Evolutionary conservation across 257 asterid species (phyloP).

Genomic region (Fraxinus cuspidata): DNA sequence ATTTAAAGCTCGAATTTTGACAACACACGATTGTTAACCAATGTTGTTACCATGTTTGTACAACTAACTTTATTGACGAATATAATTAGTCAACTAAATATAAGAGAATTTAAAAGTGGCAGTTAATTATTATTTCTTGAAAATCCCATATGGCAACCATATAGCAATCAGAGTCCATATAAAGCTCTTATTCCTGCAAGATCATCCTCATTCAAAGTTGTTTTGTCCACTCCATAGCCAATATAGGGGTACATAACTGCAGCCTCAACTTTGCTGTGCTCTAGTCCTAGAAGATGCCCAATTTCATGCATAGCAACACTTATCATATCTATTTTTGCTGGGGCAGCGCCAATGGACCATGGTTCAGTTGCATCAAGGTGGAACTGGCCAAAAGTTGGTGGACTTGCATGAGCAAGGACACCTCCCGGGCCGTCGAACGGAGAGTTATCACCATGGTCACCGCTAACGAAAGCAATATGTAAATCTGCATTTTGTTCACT

Average conservation of each 20-base stretch:
- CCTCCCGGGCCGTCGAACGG: slow-evolving; percentile 33
- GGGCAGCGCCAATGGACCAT: slow-evolving; percentile 30
- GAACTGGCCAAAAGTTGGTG: slow-evolving; percentile 33
- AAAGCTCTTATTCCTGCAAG: slow-evolving; percentile 8
- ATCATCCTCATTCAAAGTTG: slow-evolving; percentile 14
- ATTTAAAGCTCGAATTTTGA: too few species aligned
- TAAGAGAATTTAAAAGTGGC: not conserved
- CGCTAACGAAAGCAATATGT: slow-evolving; percentile 25
- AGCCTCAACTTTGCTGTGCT: slow-evolving; percentile 2
- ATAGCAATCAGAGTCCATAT: not conserved
- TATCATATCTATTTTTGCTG: slow-evolving; percentile 23
- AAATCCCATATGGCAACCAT: not conserved
- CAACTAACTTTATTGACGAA: too few species aligned
- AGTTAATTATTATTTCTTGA: not conserved
- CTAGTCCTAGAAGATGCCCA: slow-evolving; percentile 32
- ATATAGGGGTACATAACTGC: slow-evolving; percentile 20
- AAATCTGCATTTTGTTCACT: slow-evolving; percentile 14
- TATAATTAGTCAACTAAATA: too few species aligned
- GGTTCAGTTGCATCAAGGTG: slow-evolving; percentile 37
- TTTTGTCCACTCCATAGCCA: not conserved
- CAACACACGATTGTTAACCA: too few species aligned
- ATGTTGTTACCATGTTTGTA: too few species aligned
- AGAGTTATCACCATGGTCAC: slow-evolving; percentile 27
- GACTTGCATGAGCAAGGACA: slow-evolving; percentile 30
- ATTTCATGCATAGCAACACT: slow-evolving; percentile 42